phyloP scores from a whole-genome alignment of 208 protist genomes.

The Leishmania gerbilli region DNA sequence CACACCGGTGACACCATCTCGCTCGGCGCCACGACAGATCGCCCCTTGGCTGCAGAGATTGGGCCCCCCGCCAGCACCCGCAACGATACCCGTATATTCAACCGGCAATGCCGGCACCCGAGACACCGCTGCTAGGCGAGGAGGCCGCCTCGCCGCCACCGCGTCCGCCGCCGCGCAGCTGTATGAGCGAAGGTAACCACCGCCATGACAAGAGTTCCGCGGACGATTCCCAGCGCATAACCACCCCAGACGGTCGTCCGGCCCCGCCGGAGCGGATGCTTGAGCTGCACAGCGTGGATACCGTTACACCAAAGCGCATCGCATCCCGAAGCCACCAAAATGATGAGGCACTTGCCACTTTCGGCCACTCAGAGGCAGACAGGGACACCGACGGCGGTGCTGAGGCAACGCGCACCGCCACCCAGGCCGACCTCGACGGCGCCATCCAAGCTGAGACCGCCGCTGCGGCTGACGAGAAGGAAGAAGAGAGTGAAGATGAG shows the following conservation, averaged over 20 bases:
- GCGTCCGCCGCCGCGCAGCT: conserved; percentile 15
- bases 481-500: conserved; percentile 33
- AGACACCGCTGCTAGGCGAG: not conserved
- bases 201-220: not conserved
- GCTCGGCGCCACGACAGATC: not conserved
- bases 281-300: not conserved
- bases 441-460: not conserved
- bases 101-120: not conserved
- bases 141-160: conserved; percentile 28
- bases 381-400: not conserved
- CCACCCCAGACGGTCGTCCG: not conserved
- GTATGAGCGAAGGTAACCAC: not conserved
- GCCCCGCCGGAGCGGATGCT: not conserved
- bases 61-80: not conserved
- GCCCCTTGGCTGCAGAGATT: not conserved
- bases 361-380: not conserved
- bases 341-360: not conserved
- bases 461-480: not conserved
- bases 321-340: not conserved
- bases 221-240: not conserved
- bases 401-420: not conserved
- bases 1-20: not conserved
- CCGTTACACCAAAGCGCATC: not conserved
- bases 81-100: not conserved
- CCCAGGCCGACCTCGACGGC: not conserved